Evolutionary conservation across 1,139 yeast species (phyloP).

Genomic region (Geotrichum europaeum): DNA sequence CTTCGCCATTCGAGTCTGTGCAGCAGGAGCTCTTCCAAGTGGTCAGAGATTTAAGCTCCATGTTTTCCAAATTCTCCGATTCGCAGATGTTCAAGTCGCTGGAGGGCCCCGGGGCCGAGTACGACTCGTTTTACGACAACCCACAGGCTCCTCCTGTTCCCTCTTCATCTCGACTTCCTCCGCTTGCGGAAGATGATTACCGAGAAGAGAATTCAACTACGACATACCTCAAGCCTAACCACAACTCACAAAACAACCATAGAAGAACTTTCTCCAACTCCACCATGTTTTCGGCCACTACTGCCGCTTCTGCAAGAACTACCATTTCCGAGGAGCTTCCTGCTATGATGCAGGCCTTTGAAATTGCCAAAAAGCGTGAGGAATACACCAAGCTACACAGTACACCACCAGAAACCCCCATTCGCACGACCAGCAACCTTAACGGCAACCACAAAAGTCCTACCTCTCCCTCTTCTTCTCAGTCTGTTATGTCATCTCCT

Average conservation of each 20-base stretch:
- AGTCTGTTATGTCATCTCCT: slow-evolving; percentile 2
- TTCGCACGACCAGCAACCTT: neutral
- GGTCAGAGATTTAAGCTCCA: slow-evolving; percentile 32
- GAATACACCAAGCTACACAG: slow-evolving; percentile 16
- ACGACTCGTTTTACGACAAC: neutral
- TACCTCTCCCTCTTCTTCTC: slow-evolving; percentile 2
- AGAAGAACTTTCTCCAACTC: slow-evolving; percentile 16
- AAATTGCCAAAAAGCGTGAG: slow-evolving; percentile 23
- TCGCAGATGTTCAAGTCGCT: slow-evolving; percentile 15
- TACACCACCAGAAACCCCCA: slow-evolving; percentile 17
- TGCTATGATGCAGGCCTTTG: slow-evolving; percentile 29
- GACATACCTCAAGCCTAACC: neutral
- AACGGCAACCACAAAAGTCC: neutral
- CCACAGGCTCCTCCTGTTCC: neutral
- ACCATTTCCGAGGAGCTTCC: slow-evolving; percentile 30
- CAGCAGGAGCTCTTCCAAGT: slow-evolving; percentile 35
- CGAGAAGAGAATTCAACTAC: neutral
- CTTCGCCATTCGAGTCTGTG: slow-evolving; percentile 31
- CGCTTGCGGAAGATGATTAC: slow-evolving; percentile 14
- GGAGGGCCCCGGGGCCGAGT: slow-evolving; percentile 6
- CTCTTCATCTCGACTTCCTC: slow-evolving; percentile 5
- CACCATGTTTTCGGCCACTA: slow-evolving; percentile 18
- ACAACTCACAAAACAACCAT: slow-evolving; percentile 2
- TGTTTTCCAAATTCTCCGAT: slow-evolving; percentile 31
- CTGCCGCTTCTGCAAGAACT: slow-evolving; percentile 20